phyloP scores from a whole-genome alignment of 2,329 filamentous ascomycete species.

The Penicillium sp. region DNA sequence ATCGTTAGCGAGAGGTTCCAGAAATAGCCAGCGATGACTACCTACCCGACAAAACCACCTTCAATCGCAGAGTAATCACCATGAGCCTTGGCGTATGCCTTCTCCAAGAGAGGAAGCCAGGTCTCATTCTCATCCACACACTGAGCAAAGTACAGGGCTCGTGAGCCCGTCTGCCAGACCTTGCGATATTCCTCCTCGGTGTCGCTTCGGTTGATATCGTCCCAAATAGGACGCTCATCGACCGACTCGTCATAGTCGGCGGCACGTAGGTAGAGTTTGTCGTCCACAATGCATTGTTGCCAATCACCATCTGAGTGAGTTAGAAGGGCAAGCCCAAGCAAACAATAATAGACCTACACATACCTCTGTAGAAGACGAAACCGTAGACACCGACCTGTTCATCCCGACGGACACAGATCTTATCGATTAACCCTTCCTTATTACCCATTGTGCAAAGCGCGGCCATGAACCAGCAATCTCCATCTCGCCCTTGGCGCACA shows the following conservation, averaged over 20 bases:
- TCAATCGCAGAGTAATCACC: slow-evolving; percentile 78
- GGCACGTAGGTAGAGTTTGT: slow-evolving; percentile 84
- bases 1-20: slow-evolving; percentile 1
- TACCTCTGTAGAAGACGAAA: slow-evolving; percentile 78
- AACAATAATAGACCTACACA: slow-evolving; percentile 13
- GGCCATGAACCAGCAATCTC: slow-evolving; percentile 87
- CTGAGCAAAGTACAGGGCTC: slow-evolving; percentile 58
- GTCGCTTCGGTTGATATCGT: slow-evolving; percentile 75
- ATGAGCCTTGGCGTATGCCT: slow-evolving; percentile 65
- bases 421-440: slow-evolving; percentile 72
- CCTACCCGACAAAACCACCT: slow-evolving; percentile 70
- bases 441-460: slow-evolving; percentile 78
- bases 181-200: slow-evolving; percentile 73
- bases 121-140: slow-evolving; percentile 25
- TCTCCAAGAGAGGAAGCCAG: slow-evolving; percentile 25
- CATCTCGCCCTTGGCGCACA: slow-evolving; percentile 76
- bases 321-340: background rate
- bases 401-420: slow-evolving; percentile 73
- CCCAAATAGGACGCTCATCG: slow-evolving; percentile 73
- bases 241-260: slow-evolving; percentile 81
- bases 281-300: slow-evolving; percentile 90
- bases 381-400: slow-evolving; percentile 80
- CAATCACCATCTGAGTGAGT: slow-evolving; percentile 73
- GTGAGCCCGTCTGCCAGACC: slow-evolving; percentile 74
- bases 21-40: background rate